A percentile compares a stretch with the other conserved stretches of the same genome.
Conservation (phyloP, 371 early-diverging fungal species). For the Mucor ambiguus region DNA sequence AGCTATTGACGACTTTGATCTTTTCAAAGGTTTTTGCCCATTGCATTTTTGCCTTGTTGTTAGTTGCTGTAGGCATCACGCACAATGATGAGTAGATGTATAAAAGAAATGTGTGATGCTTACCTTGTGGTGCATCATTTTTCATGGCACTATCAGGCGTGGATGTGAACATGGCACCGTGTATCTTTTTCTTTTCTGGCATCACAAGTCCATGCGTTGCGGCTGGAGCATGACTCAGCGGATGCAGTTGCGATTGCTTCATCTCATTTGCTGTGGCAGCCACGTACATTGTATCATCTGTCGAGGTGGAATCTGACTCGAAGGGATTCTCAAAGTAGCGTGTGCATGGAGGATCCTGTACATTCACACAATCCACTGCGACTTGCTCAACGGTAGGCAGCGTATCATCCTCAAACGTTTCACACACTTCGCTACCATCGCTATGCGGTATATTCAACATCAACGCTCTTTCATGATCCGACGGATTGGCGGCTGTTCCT, state of each 20-base stretch:
- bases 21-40: conserved; percentile 33
- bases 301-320: conserved; percentile 27
- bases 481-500: conserved; percentile 9
- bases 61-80: neutral
- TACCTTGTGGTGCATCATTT: conserved; percentile 1
- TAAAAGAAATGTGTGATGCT: neutral
- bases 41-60: conserved; percentile 22
- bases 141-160: neutral
- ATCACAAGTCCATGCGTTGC: neutral
- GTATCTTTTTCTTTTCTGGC: neutral
- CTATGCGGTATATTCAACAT: conserved; percentile 25
- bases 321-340: conserved; percentile 51
- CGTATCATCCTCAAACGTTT: conserved; percentile 27
- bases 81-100: neutral
- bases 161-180: neutral
- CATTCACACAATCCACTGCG: conserved; percentile 11
- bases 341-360: conserved; percentile 16
- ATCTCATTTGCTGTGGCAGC: neutral
- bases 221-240: neutral
- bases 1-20: conserved; percentile 26
- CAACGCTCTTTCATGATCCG: conserved; percentile 23
- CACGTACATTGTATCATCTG: conserved; percentile 8
- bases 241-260: neutral
- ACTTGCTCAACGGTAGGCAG: conserved; percentile 47
- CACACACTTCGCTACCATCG: conserved; percentile 5